Evolutionary conservation across 2,329 filamentous ascomycete species (phyloP).

Genomic region (Geosmithia morbida): DNA sequence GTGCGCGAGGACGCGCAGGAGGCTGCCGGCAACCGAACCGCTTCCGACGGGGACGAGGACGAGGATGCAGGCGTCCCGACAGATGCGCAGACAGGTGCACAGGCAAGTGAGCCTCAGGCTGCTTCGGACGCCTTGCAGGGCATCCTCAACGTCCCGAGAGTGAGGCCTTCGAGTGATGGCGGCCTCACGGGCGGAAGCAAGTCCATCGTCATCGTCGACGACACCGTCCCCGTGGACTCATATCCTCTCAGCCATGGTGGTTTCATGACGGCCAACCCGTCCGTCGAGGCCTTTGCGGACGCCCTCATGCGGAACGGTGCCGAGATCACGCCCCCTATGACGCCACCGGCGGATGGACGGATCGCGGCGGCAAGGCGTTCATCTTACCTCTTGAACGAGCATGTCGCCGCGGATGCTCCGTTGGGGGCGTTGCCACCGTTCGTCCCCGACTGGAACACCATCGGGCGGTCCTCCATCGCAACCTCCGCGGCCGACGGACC

Average conservation of each 20-base stretch:
- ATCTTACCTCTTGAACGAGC: conserved; percentile 38
- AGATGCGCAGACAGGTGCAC: no score
- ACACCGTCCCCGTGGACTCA: conserved; percentile 37
- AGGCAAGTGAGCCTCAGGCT: not conserved
- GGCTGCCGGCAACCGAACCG: not conserved
- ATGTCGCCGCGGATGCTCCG: conserved; percentile 17
- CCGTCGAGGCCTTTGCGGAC: conserved; percentile 39
- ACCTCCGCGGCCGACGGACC: conserved; percentile 18
- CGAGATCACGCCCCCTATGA: conserved; percentile 46
- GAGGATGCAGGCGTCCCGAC: no score
- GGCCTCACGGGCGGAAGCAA: conserved; percentile 68
- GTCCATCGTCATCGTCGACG: conserved; percentile 79
- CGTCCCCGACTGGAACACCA: conserved; percentile 28
- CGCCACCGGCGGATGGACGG: conserved; percentile 31
- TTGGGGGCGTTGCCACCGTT: conserved; percentile 29
- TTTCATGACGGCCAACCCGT: conserved; percentile 27
- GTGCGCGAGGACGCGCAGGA: conserved; percentile 45
- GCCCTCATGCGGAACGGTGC: conserved; percentile 30
- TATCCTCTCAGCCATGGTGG: conserved; percentile 31
- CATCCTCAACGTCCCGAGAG: not conserved
- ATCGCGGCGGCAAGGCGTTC: conserved; percentile 33
- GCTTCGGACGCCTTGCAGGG: not conserved
- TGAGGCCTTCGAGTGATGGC: conserved; percentile 34
- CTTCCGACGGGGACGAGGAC: not conserved
- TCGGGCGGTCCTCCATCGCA: conserved; percentile 11